Evolutionary conservation across 176 grass and related monocot genomes (phyloP).

Genomic region (Echinochloa phyllopogon): DNA sequence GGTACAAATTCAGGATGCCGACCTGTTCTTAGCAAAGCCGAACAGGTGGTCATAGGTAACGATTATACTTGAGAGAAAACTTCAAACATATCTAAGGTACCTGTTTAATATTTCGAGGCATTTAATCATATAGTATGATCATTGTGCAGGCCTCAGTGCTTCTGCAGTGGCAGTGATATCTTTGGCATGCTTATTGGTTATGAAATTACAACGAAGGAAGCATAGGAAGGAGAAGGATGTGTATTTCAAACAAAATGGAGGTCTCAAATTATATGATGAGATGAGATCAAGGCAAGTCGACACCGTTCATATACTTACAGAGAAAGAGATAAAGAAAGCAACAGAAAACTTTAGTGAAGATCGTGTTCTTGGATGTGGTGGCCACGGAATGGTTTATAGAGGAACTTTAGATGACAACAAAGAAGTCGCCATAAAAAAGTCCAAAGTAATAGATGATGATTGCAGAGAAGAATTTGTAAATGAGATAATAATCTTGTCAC

Average conservation of each 20-base stretch:
- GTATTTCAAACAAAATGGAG: neutral
- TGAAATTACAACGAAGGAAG: neutral
- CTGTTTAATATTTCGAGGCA: too few relatives aligned
- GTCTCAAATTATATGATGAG: neutral
- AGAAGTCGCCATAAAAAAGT: slow-evolving; percentile 1
- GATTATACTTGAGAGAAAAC: too few relatives aligned
- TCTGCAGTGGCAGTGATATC: neutral
- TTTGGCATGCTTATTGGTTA: neutral
- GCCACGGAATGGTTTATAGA: slow-evolving; percentile 3
- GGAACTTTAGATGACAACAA: slow-evolving; percentile 7
- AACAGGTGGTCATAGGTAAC: neutral
- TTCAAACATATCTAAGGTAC: too few relatives aligned
- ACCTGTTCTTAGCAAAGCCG: neutral
- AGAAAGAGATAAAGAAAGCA: too few relatives aligned
- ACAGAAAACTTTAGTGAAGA: too few relatives aligned
- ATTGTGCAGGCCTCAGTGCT: neutral
- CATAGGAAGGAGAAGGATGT: neutral
- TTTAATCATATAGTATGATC: too few relatives aligned
- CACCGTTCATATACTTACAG: too few relatives aligned
- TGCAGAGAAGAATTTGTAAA: slow-evolving; percentile 23
- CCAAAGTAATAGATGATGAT: neutral
- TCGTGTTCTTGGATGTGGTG: neutral
- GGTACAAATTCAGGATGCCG: neutral
- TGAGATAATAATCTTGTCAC: slow-evolving; percentile 21
- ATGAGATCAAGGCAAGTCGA: neutral